Base-by-base conservation (phyloP, 768 basidiomycete genomes). In the Podaxis mareebaensis region DNA sequence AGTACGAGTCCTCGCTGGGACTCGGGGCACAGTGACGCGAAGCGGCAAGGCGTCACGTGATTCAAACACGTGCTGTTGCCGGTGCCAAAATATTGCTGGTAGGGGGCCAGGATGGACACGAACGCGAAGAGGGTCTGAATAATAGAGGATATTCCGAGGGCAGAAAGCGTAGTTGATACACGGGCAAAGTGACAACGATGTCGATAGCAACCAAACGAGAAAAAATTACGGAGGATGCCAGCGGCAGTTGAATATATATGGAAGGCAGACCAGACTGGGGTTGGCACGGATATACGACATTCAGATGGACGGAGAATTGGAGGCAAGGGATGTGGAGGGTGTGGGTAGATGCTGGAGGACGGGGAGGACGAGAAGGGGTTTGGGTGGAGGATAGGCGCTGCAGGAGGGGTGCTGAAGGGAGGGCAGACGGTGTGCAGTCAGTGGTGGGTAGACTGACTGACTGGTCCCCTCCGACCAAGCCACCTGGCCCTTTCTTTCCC, bases 401-500 rank as follows among this genome's bases (percentile, higher is more conserved):
- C 53, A 4, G 44, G 64, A 44, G 17, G 33, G 46, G 40, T 20
- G 53, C 17, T 20, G 28, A 26, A 24, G 53, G 49, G 52, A 42
- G 53, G 55, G 42, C 53, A 58, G 36, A 38, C 28, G 51, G 44
- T 46, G 59, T 63, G 66, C 61, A 36, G 62, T 54, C 66, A 59
- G 65, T 66, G 59, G 64, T 66, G 64, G 65, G 69, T 66, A 72
- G 68, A 68, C 68, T 65, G 68, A 68, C 69, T 67, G 71, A 77
- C 70, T 69, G 70, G 68, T 66, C 79, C 79, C 77, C 78, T 81
- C 82, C 81, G 78, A 72, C 80, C 80, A 83, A 54, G 83, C 83
- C 83, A 84, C 83, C 79, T 82, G 83, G 81, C 82, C 81, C 78
- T 83, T 83, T 79, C 80, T 81, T 82, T 83, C 77, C 81, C 79